Evolutionary conservation across 1,139 yeast species (phyloP).

Genomic region (Casaregolazyma lundiana): DNA sequence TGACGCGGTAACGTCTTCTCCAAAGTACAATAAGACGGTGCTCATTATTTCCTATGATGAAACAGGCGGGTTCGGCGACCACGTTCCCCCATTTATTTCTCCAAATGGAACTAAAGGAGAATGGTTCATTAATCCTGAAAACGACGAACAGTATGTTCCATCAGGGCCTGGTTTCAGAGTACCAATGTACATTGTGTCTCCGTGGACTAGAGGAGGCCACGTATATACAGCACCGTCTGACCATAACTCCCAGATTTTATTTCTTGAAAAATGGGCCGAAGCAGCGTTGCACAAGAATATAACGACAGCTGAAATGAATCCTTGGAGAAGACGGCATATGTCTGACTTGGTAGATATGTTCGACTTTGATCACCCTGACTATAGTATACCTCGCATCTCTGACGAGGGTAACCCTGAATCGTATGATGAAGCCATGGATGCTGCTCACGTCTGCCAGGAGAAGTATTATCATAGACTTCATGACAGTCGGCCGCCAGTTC

Average conservation of each 20-base stretch:
- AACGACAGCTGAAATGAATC: slow-evolving; percentile 16
- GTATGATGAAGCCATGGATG: not conserved
- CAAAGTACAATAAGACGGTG: slow-evolving; percentile 24
- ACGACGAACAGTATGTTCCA: slow-evolving; percentile 18
- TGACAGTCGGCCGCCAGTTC: slow-evolving; percentile 5
- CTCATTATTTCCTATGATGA: slow-evolving; percentile 26
- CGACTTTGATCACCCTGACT: slow-evolving; percentile 22
- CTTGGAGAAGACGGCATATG: slow-evolving; percentile 28
- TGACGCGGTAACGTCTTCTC: slow-evolving; percentile 23
- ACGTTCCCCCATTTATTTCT: slow-evolving; percentile 22
- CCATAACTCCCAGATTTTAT: slow-evolving; percentile 27
- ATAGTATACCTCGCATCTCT: slow-evolving; percentile 16
- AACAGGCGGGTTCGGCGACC: slow-evolving; percentile 30
- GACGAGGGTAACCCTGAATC: slow-evolving; percentile 13
- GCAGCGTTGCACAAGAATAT: slow-evolving; percentile 20
- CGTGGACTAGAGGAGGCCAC: slow-evolving; percentile 27
- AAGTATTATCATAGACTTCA: slow-evolving; percentile 2
- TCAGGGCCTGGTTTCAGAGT: slow-evolving; percentile 29
- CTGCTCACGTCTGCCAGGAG: slow-evolving; percentile 4
- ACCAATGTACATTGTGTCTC: slow-evolving; percentile 25
- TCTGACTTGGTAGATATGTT: slow-evolving; percentile 24
- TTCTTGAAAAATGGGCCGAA: slow-evolving; percentile 23
- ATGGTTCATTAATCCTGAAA: slow-evolving; percentile 23
- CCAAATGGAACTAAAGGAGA: slow-evolving; percentile 26
- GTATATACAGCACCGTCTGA: slow-evolving; percentile 28